Evolutionary conservation across 805 yeast genomes (phyloP), one percentile per base, ranked within the genome.

Genomic region (Saccharomycopsis sp.): DNA sequence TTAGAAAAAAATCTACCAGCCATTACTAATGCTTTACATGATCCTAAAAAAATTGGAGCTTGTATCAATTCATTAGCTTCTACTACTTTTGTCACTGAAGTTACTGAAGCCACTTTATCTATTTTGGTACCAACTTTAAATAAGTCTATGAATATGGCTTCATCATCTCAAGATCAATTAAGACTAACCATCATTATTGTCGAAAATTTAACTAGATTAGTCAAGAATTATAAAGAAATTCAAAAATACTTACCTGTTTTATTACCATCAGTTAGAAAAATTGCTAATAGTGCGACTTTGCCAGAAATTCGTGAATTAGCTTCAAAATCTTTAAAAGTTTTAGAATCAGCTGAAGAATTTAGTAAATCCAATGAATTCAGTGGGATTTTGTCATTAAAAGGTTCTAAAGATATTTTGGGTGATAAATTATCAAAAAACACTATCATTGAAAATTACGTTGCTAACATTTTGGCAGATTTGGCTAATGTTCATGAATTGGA

Each of bases 291-390:
- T 39, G 97, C 97, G 31, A 80, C 96, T 8, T 69, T 85, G 58
- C 97, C 97, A 31, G 98, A 89, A 62, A 97, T 92, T 38, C 80
- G 98, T 71, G 92, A 80, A 52, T 68, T 92, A 53, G 97, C 96
- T 29, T 69, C 69, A 30, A 89, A 87, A 61, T 97, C 98, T 1
- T 67, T 83, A 45, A 57, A 64, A 6, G 97, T 89, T 31, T 68
- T 92, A 57, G 72, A 75, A 54, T 89, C 79, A 45, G 96, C 95
- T 49, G 82, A 81, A 48, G 69, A 45, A 20, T 45, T 28, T 40
- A 39, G 62, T 45, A 79, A 74, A 52, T 83, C 76, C 52, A 86
- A 86, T 42, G 72, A 73, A 52, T 80, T 79, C 64, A 83, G 78
- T 51, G 95, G 92, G 44, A 75, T 85, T 62, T 68, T 87, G 48